Evolutionary conservation across 2,329 filamentous ascomycete genomes (phyloP), one percentile per base, ranked within the genome.

Genomic region (Trichoderma sp.): DNA sequence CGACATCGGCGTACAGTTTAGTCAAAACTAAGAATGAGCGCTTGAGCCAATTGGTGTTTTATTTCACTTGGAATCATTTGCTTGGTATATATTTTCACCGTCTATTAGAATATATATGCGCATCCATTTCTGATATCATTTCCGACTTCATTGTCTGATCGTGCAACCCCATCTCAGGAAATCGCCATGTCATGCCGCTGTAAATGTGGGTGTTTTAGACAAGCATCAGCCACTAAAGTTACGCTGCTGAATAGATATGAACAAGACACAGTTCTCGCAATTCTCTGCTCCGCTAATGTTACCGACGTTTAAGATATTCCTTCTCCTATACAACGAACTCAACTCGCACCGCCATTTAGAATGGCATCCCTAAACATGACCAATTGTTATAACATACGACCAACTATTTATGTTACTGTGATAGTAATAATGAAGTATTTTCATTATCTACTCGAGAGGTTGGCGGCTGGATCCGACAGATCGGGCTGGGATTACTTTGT

Each of bases 1-100:
- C 27, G 69, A 72, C n/a, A 72, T 72, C 12, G 69, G 69, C 3
- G 69, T 72, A 8, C 69, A 72, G 24, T 72, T 72, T 21, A 64
- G 69, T 27, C 29, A 64, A 11, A 64, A 64, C 6, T 72, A 24
- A 45, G 21, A 12, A 24, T 45, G n/a, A 9, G n/a, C 7, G 12
- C 5, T 24, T 16, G 14, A 12, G 7, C 7, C 14, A 35, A 56
- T 14, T 24, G 50, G 2, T 56, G 11, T 56, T 24, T 56, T 56
- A 14, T 24, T 2, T 12, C 11, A 14, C n/a, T 24, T 56, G 21
- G 50, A 56, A 56, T 56, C 6, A 24, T 2, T 56, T 12, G 4
- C n/a, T 21, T 4, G n/a, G 50, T 56, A 24, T 56, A 12, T 24
- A 24, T 56, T 24, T 56, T 24, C n/a, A 56, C 2, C 50, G 9